Percentiles rank a stretch among this genome's conserved stretches.
These are phyloP conservation scores for Teratosphaeria viscida DNA, from an alignment of 2,329 filamentous ascomycete species.

Conservation along the genomic window DNA sequence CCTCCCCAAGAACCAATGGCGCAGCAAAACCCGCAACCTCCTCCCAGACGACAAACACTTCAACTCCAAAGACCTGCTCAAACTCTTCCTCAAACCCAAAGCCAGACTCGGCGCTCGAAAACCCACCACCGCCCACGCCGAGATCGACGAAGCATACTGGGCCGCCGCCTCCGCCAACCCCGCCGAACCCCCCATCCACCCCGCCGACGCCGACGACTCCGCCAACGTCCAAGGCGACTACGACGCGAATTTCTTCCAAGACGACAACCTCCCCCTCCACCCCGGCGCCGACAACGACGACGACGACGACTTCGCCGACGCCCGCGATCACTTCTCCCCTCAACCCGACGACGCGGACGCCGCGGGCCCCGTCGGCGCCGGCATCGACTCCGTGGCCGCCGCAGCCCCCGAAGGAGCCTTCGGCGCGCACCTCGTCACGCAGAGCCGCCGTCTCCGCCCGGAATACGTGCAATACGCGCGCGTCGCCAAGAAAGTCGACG, in stretches of 20 bases:
- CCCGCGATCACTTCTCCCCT: slow-evolving; percentile 67
- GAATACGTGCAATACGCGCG: slow-evolving; percentile 58
- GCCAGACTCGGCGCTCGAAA: slow-evolving; percentile 65
- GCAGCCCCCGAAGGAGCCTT: slow-evolving; percentile 36
- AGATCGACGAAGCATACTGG: slow-evolving; percentile 96
- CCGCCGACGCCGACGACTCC: slow-evolving; percentile 40
- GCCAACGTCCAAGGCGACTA: slow-evolving; percentile 64
- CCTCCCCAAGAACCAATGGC: slow-evolving; percentile 89
- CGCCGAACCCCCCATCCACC: slow-evolving; percentile 18
- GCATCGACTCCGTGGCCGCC: slow-evolving; percentile 26
- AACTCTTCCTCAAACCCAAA: slow-evolving; percentile 89
- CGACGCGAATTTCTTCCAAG: slow-evolving; percentile 95
- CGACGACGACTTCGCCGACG: slow-evolving; percentile 68
- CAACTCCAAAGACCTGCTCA: slow-evolving; percentile 81
- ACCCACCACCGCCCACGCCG: slow-evolving; percentile 50
- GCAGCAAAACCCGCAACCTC: slow-evolving; percentile 82
- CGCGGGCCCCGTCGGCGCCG: slow-evolving; percentile 13
- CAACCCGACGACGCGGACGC: slow-evolving; percentile 40
- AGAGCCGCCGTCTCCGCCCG: slow-evolving; percentile 48
- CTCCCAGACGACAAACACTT: slow-evolving; percentile 98
- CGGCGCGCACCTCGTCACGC: slow-evolving; percentile 52
- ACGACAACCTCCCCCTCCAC: slow-evolving; percentile 62
- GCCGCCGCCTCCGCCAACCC: slow-evolving; percentile 44
- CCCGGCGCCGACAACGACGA: slow-evolving; percentile 56
- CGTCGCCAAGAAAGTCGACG: slow-evolving; percentile 57